phyloP scores from a whole-genome alignment of 1,139 yeast species.

The Yamadazyma buinensis region DNA sequence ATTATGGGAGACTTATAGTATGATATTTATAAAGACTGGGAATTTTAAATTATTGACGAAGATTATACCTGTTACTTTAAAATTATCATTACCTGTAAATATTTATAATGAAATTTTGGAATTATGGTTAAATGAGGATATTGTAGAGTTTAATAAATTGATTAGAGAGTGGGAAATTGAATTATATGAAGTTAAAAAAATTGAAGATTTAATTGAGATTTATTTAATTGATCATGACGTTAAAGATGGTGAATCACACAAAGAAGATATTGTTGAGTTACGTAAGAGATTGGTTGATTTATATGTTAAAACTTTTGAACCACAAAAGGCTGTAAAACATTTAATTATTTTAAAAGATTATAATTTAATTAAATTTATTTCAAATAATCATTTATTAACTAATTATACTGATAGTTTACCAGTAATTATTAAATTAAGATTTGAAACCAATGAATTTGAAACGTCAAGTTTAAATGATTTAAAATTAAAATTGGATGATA shows the following conservation, averaged over 20 bases:
- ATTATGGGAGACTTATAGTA: slow-evolving; percentile 70
- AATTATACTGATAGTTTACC: slow-evolving; percentile 50
- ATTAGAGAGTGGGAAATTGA: slow-evolving; percentile 57
- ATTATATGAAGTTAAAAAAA: slow-evolving; percentile 45
- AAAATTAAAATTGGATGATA: slow-evolving; percentile 34
- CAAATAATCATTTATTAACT: slow-evolving; percentile 57
- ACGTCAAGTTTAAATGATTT: slow-evolving; percentile 43
- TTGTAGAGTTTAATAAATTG: slow-evolving; percentile 34
- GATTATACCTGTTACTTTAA: slow-evolving; percentile 46
- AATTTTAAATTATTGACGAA: slow-evolving; percentile 48
- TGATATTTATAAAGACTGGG: slow-evolving; percentile 47
- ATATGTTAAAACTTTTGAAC: slow-evolving; percentile 56
- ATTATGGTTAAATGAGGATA: slow-evolving; percentile 40
- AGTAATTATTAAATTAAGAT: slow-evolving; percentile 45
- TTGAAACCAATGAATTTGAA: slow-evolving; percentile 26
- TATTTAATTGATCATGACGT: slow-evolving; percentile 20
- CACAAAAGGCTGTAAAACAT: slow-evolving; percentile 61
- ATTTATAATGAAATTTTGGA: slow-evolving; percentile 53
- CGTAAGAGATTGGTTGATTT: slow-evolving; percentile 53
- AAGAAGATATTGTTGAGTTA: slow-evolving; percentile 16
- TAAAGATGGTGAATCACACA: not conserved
- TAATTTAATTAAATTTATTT: slow-evolving; percentile 53
- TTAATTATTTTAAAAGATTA: slow-evolving; percentile 53
- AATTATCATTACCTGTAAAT: slow-evolving; percentile 30
- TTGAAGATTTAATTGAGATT: slow-evolving; percentile 50